Conservation (phyloP, 2,329 filamentous ascomycete species). For the Claviceps arundinis region DNA sequence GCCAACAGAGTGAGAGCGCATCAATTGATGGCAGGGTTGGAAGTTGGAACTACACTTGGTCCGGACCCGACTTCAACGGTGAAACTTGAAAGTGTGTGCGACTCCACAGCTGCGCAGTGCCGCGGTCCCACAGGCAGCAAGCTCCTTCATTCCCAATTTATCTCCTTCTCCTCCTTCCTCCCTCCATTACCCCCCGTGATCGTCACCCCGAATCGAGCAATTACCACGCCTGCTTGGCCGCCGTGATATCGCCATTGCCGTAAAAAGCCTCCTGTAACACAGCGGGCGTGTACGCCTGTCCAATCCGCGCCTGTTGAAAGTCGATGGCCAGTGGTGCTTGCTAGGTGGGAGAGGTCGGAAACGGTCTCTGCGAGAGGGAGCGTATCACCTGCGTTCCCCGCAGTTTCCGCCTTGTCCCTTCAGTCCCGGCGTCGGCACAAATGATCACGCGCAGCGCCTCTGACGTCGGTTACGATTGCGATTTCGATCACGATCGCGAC, state of each 20-base stretch:
- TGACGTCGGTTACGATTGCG: neutral
- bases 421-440: slow-evolving; percentile 6
- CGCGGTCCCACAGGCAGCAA: neutral
- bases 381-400: slow-evolving; percentile 30
- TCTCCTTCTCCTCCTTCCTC: neutral
- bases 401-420: slow-evolving; percentile 31
- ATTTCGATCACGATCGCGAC: neutral
- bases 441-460: neutral
- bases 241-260: neutral
- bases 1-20: too few species aligned
- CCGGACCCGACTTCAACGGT: too few species aligned
- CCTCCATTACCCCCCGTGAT: neutral
- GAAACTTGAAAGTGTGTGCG: too few species aligned
- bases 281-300: slow-evolving; percentile 7
- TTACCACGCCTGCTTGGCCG: neutral
- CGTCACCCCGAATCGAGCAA: neutral
- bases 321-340: slow-evolving; percentile 45
- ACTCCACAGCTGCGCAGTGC: too few species aligned
- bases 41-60: too few species aligned
- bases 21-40: too few species aligned
- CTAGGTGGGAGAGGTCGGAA: slow-evolving; percentile 35
- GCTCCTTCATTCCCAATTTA: neutral
- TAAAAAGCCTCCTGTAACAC: neutral
- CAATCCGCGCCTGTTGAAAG: slow-evolving; percentile 16
- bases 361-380: slow-evolving; percentile 45